Evolutionary conservation across 2,329 filamentous ascomycete species (phyloP), one percentile per base, ranked within the genome.

Genomic region (Alternaria sp.): DNA sequence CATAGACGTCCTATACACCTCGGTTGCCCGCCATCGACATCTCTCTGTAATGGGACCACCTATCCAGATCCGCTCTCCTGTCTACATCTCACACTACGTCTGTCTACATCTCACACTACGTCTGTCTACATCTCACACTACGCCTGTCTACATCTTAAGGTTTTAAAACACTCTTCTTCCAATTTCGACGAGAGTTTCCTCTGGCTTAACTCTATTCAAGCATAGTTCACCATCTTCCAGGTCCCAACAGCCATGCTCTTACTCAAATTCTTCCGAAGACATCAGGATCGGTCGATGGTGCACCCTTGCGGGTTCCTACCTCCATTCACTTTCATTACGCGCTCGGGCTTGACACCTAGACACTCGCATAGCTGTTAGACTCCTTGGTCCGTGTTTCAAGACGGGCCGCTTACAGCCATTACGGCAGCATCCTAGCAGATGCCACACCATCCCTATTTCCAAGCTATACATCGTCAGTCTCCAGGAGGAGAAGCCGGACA

Each of bases 401-500:
- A 79, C 68, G 71, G 70, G 69, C 74, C 72, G 69, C 75, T 78
- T 71, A 76, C 71, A 69, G 76, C 74, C 72, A 78, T 79, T 78
- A 78, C 64, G 68, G 68, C 75, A 79, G 71, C 67, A 78, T 79
- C 70, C 68, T 73, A 72, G 70, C 68, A 63, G 58, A 76, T 67
- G 67, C 67, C 22, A 24, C 22, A 24, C 5, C 22, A 24, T 24
- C 22, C 22, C 22, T 24, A 7, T 24, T 24, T 24, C 5, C 3
- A 30, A 30, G 28, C 11, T 9, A 9, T 87, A 88, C 81, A 93
- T 89, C 69, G 88, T 98, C 81, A 91, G 88, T 77, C 85, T 89
- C 76, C 89, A 89, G 84, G 90, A 93, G 81, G 92, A 92, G 86
- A 87, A 89, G 81, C 92, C 94, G 69, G 93, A 97, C 1, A 24